Conservation (phyloP, 805 yeast species). For the Lachancea waltii region DNA sequence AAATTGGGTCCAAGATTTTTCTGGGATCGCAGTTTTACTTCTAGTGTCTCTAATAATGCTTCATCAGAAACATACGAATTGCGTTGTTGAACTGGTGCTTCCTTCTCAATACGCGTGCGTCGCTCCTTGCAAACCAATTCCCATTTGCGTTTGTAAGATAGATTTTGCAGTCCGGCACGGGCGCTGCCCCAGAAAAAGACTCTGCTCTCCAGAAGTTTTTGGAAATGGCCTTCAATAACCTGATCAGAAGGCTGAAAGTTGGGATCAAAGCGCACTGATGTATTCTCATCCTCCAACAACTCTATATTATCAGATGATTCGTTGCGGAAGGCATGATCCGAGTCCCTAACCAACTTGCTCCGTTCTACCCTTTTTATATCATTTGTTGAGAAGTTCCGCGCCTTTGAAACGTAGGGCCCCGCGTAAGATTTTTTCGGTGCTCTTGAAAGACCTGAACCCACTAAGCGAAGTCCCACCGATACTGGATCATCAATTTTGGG, state of each 20-base stretch:
- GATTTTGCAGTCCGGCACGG: slow-evolving; percentile 16
- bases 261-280: slow-evolving; percentile 8
- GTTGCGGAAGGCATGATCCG: background rate
- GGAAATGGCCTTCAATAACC: slow-evolving; percentile 18
- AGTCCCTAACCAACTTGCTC: no score
- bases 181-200: slow-evolving; percentile 26
- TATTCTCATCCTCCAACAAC: background rate
- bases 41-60: background rate
- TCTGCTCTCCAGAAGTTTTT: slow-evolving; percentile 19
- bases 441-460: slow-evolving; percentile 13
- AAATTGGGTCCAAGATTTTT: slow-evolving; percentile 13
- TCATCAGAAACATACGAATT: background rate
- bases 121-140: slow-evolving; percentile 22
- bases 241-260: slow-evolving; percentile 17
- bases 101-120: slow-evolving; percentile 1
- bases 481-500: slow-evolving; percentile 8
- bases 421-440: background rate
- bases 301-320: background rate
- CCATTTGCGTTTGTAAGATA: slow-evolving; percentile 28
- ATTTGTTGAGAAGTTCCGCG: slow-evolving; percentile 8
- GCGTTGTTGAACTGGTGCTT: background rate
- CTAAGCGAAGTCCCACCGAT: slow-evolving; percentile 18
- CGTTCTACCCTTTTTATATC: background rate
- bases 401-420: slow-evolving; percentile 6
- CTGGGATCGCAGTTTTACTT: slow-evolving; percentile 5